A percentile compares a stretch with the other conserved stretches of the same genome.
Conservation (phyloP, 768 basidiomycete species). For the Heimioporus sp. region DNA sequence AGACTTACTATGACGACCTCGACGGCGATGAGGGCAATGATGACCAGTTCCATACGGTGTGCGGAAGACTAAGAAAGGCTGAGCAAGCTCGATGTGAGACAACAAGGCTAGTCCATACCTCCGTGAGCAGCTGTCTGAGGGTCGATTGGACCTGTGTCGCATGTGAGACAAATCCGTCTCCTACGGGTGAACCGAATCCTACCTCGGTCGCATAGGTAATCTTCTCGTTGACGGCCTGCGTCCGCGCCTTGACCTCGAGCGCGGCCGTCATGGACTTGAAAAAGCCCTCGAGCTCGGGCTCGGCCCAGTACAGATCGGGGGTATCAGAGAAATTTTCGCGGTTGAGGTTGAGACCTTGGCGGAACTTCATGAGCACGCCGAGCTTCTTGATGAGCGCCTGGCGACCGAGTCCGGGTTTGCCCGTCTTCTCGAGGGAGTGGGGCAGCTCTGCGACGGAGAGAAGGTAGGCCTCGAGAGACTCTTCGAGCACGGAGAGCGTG, state of each 20-base stretch:
- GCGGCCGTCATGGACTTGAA: constrained; percentile 86
- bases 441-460: constrained; percentile 81
- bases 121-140: constrained; percentile 83
- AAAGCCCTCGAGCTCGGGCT: constrained; percentile 85
- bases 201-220: constrained; percentile 88
- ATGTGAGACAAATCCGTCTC: constrained; percentile 1
- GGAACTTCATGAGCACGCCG: constrained; percentile 86
- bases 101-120: constrained; percentile 39
- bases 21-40: constrained; percentile 91
- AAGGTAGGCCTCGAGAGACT: constrained; percentile 78
- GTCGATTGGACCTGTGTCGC: constrained; percentile 72
- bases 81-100: not conserved
- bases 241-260: constrained; percentile 81
- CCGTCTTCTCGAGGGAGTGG: constrained; percentile 69
- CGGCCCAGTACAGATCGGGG: constrained; percentile 93
- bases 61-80: constrained; percentile 63
- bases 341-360: constrained; percentile 90
- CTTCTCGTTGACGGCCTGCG: constrained; percentile 84
- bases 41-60: constrained; percentile 93
- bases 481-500: constrained; percentile 83
- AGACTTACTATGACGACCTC: constrained; percentile 84
- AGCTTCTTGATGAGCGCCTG: constrained; percentile 88
- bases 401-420: constrained; percentile 79
- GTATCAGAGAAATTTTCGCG: constrained; percentile 86
- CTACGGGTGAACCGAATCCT: not conserved